Evolutionary conservation across 1,284 basidiomycete species (phyloP), one percentile per base, ranked within the genome.

Genomic region (Ceratobasidium sp.): DNA sequence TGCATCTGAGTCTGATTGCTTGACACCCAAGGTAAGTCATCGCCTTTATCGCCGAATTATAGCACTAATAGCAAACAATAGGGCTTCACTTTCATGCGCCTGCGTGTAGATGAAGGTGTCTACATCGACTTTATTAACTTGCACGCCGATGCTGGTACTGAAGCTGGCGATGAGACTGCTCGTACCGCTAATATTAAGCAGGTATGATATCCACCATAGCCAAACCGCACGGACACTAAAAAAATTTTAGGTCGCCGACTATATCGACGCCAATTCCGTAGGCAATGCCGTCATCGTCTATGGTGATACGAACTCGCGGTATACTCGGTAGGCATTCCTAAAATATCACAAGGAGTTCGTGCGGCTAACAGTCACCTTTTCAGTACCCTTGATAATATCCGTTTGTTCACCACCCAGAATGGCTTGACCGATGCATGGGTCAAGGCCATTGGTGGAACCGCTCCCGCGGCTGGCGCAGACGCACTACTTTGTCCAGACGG

Each of bases 271-370:
- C n/a, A 80, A 80, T 77, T 84, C 83, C 14, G 59, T 72, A 2
- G 83, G 83, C 17, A 83, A 82, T 79, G 80, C 84, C 0, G 79
- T 84, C 22, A 74, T 84, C 44, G 78, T 84, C 54, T 82, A 84
- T 78, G 84, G 84, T n/a, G 84, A 84, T 77, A 84, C 83, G 24
- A 84, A 84, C 73, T 76, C 80, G 24, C 81, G 83, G 1, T 84
- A 84, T 76, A 83, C 82, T 76, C 63, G 62, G 62, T 64, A 36
- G 15, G 60, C 22, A 7, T 15, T 31, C 24, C 22, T 15, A 3
- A 24, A 57, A 24, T 24, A 33, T 54, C 6, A 17, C 22, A 9
- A 17, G 1, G 22, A 19, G 22, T 11, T 33, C n/a, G 19, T 9
- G 6, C 24, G 22, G 6, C 15, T 56, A 15, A 45, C 22, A 1